These are phyloP conservation scores for Leucocoprinus birnbaumii DNA, from an alignment of 768 basidiomycete genomes.

Conservation along the genomic window DNA sequence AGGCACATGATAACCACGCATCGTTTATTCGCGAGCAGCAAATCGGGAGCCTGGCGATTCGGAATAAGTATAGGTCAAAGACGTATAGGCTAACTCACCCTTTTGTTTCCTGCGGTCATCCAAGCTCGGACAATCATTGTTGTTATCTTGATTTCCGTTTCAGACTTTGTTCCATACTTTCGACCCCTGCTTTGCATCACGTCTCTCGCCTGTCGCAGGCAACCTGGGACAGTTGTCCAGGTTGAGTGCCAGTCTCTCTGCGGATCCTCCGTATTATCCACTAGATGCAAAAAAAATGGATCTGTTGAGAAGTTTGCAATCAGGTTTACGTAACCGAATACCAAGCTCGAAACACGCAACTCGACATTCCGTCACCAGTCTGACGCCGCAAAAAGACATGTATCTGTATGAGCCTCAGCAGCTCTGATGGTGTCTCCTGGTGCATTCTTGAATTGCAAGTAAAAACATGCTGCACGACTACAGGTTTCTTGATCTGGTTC, in stretches of 20 bases:
- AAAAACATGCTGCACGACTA: slow-evolving; percentile 41
- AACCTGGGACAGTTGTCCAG: slow-evolving; percentile 18
- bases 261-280: slow-evolving; percentile 9
- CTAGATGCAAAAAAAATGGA: slow-evolving; percentile 26
- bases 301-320: slow-evolving; percentile 15
- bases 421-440: slow-evolving; percentile 33
- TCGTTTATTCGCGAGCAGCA: slow-evolving; percentile 24
- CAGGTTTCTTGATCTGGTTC: not conserved
- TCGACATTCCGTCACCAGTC: slow-evolving; percentile 25
- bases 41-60: slow-evolving; percentile 17
- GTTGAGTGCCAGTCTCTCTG: slow-evolving; percentile 7
- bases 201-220: slow-evolving; percentile 23
- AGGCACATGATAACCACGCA: slow-evolving; percentile 31
- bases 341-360: slow-evolving; percentile 1
- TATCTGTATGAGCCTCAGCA: slow-evolving; percentile 39
- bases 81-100: slow-evolving; percentile 21
- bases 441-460: slow-evolving; percentile 40
- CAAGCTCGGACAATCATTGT: slow-evolving; percentile 37
- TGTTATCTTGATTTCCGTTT: slow-evolving; percentile 27
- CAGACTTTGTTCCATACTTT: slow-evolving; percentile 31
- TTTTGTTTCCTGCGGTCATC: slow-evolving; percentile 35
- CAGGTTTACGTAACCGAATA: not conserved
- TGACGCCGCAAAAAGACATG: slow-evolving; percentile 26
- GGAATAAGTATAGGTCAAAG: not conserved
- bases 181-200: slow-evolving; percentile 27